Evolutionary conservation across 2,329 filamentous ascomycete species (phyloP).

Genomic region (Aureobasidium uvarum): DNA sequence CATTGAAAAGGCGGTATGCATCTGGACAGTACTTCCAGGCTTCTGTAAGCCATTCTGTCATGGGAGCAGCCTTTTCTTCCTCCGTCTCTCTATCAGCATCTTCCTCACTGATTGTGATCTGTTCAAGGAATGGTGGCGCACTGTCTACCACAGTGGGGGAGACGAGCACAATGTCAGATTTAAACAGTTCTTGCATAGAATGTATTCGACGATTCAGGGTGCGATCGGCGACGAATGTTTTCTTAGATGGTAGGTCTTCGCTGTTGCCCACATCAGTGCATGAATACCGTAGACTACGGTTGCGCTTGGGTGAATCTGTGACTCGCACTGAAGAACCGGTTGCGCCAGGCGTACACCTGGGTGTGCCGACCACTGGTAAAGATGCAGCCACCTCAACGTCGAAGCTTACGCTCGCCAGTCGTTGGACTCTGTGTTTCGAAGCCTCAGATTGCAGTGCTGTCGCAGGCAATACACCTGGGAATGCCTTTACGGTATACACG

Average conservation of each 20-base stretch:
- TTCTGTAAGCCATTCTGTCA: conserved; percentile 9
- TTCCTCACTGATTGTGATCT: not conserved
- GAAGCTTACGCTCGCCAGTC: not conserved
- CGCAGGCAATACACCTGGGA: not conserved
- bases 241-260: conserved; percentile 1
- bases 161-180: conserved; percentile 8
- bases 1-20: conserved; percentile 5
- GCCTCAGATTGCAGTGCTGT: not conserved
- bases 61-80: conserved; percentile 8
- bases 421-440: not conserved
- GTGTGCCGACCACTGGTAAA: not conserved
- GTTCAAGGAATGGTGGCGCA: conserved; percentile 1
- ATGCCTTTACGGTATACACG: conserved; percentile 8
- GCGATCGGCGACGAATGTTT: conserved; percentile 1
- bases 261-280: not conserved
- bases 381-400: conserved; percentile 4
- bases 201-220: not conserved
- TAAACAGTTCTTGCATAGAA: not conserved
- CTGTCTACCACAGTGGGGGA: conserved; percentile 8
- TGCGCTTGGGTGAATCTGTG: conserved; percentile 9
- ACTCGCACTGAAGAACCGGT: not conserved
- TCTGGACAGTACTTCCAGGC: conserved; percentile 9
- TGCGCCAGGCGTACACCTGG: not conserved
- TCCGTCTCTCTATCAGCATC: conserved; percentile 10
- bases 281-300: not conserved